These are phyloP conservation scores for Platanthera zijinensis DNA, from an alignment of 106 monocot genomes.

Conservation along the genomic window DNA sequence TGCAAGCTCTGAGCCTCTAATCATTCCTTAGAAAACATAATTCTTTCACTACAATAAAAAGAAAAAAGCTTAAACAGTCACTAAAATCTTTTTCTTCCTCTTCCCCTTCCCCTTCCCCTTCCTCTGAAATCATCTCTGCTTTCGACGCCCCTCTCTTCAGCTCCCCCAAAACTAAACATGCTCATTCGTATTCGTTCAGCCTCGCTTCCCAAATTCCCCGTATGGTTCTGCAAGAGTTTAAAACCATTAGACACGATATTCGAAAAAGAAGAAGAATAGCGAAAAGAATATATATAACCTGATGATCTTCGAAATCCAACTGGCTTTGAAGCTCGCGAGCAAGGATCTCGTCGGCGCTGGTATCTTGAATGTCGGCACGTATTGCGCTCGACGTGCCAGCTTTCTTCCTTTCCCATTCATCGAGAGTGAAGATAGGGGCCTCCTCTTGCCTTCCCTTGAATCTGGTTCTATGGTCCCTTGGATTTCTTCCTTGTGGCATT, in stretches of 20 bases:
- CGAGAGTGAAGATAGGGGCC: constrained; percentile 67
- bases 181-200: constrained; percentile 71
- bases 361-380: constrained; percentile 23
- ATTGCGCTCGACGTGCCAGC: constrained; percentile 13
- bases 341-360: constrained; percentile 76
- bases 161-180: constrained; percentile 72
- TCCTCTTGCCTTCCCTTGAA: constrained; percentile 65
- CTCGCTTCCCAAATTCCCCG: constrained; percentile 30
- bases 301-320: constrained; percentile 72
- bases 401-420: constrained; percentile 95
- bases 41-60: too few species aligned
- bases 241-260: not conserved
- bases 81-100: constrained; percentile 40
- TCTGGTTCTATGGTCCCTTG: constrained; percentile 38
- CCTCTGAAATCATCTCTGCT: constrained; percentile 38
- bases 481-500: constrained; percentile 25
- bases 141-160: constrained; percentile 25
- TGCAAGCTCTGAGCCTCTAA: too few species aligned
- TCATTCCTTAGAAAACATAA: too few species aligned
- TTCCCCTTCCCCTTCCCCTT: constrained; percentile 66
- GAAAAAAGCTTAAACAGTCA: constrained; percentile 1
- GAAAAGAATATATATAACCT: constrained; percentile 23
- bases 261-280: not conserved
- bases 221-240: constrained; percentile 12
- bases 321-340: constrained; percentile 75